Evolutionary conservation across 192 early-diverging fungal species (phyloP).

Genomic region (Thamnidium elegans): DNA sequence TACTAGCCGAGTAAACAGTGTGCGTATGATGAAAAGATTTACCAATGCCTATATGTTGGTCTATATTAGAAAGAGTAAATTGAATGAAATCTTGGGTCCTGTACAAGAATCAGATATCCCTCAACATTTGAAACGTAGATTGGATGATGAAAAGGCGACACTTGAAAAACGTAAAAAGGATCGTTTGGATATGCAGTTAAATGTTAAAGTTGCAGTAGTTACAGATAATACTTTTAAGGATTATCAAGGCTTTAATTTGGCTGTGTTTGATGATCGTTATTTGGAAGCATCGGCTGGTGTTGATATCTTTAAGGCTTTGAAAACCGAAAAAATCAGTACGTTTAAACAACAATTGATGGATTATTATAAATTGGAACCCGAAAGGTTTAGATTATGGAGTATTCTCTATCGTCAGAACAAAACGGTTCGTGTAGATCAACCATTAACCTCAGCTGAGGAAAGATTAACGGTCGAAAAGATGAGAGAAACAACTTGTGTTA

Average conservation of each 20-base stretch:
- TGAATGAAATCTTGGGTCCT: constrained; percentile 68
- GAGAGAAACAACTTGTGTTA: constrained; percentile 14
- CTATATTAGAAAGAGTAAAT: constrained; percentile 81
- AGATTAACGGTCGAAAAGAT: constrained; percentile 27
- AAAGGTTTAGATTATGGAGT: constrained; percentile 79
- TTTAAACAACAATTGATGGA: constrained; percentile 22
- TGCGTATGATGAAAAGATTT: constrained; percentile 70
- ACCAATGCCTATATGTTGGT: constrained; percentile 99
- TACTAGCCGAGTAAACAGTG: constrained; percentile 21
- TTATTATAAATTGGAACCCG: constrained; percentile 25
- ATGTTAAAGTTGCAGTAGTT: constrained; percentile 61
- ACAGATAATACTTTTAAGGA: constrained; percentile 63
- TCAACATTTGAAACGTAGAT: constrained; percentile 61
- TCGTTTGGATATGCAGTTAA: constrained; percentile 68
- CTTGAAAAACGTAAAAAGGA: constrained; percentile 66
- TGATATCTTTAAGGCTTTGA: constrained; percentile 17
- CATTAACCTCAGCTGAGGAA: constrained; percentile 52
- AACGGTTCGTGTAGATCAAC: constrained; percentile 77
- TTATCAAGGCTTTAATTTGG: constrained; percentile 86
- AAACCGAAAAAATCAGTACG: constrained; percentile 10
- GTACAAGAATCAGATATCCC: constrained; percentile 73
- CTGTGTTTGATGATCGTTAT: constrained; percentile 59
- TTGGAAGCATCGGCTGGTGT: constrained; percentile 6
- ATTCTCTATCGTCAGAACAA: constrained; percentile 84
- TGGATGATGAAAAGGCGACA: constrained; percentile 65